Evolutionary conservation across 2,329 filamentous ascomycete species (phyloP).

Genomic region (Chaetomiaceae sp.): DNA sequence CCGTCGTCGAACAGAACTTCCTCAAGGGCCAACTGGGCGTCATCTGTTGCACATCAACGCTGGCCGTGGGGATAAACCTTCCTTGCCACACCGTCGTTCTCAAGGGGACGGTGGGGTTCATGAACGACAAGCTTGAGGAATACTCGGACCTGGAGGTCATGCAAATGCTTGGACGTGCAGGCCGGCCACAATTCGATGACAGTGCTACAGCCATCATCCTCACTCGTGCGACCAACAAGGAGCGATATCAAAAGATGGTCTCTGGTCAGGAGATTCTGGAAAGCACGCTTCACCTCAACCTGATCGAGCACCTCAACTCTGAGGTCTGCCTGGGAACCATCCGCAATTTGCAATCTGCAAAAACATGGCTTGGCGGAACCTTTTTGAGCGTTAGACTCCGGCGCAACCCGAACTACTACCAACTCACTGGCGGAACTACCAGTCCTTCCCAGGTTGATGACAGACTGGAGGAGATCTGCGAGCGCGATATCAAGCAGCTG

Average conservation of each 20-base stretch:
- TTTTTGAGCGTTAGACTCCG: constrained; percentile 73
- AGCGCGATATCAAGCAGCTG: constrained; percentile 61
- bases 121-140: constrained; percentile 56
- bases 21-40: constrained; percentile 67
- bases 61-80: constrained; percentile 78
- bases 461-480: constrained; percentile 65
- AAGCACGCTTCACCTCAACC: constrained; percentile 70
- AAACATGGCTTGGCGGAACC: constrained; percentile 69
- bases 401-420: constrained; percentile 67
- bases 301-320: constrained; percentile 80
- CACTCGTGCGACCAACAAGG: constrained; percentile 60
- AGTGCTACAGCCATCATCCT: constrained; percentile 75
- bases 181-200: constrained; percentile 76
- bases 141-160: constrained; percentile 81
- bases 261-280: constrained; percentile 70
- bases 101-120: constrained; percentile 70
- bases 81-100: constrained; percentile 80
- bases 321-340: constrained; percentile 76
- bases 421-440: constrained; percentile 37
- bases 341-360: constrained; percentile 57
- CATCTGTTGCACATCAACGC: constrained; percentile 82
- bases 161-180: constrained; percentile 85
- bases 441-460: constrained; percentile 51
- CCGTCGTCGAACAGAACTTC: constrained; percentile 62
- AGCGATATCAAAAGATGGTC: constrained; percentile 67